These are phyloP conservation scores for Nannochloropsis limnetica DNA, from an alignment of 352 stramenopile genomes.

Conservation along the genomic window DNA sequence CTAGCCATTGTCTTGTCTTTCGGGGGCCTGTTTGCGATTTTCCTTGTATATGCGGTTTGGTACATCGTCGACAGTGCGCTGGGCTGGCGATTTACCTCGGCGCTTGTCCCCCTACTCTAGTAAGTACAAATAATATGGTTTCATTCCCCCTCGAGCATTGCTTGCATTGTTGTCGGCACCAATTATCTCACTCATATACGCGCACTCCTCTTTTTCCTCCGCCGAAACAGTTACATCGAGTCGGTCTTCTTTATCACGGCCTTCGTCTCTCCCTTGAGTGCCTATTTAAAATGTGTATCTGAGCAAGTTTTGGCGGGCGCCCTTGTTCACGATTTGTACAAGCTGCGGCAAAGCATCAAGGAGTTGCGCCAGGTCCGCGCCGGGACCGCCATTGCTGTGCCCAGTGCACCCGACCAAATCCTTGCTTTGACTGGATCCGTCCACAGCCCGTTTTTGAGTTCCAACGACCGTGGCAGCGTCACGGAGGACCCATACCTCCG, in stretches of 20 bases:
- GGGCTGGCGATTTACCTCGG: background rate
- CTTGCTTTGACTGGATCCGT: no score
- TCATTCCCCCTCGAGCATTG: background rate
- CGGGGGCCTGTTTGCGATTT: background rate
- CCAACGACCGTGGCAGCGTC: no score
- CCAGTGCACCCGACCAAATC: no score
- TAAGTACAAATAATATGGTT: background rate
- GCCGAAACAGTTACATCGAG: background rate
- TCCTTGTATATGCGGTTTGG: background rate
- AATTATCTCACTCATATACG: no score
- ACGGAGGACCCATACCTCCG: no score
- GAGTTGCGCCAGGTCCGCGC: no score
- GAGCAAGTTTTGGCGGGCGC: background rate
- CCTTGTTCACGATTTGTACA: no score
- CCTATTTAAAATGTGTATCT: background rate
- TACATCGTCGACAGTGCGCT: no score
- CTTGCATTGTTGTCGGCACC: background rate
- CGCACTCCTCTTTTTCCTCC: background rate
- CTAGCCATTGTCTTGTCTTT: background rate
- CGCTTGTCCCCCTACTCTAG: background rate
- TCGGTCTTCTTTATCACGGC: background rate
- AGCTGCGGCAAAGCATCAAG: no score
- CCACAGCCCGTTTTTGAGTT: no score
- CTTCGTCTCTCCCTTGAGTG: background rate
- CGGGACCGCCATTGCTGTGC: no score